These are phyloP conservation scores for Pseudomonodictys pantanalensis DNA, from an alignment of 495 filamentous ascomycete species.

Conservation along the genomic window DNA sequence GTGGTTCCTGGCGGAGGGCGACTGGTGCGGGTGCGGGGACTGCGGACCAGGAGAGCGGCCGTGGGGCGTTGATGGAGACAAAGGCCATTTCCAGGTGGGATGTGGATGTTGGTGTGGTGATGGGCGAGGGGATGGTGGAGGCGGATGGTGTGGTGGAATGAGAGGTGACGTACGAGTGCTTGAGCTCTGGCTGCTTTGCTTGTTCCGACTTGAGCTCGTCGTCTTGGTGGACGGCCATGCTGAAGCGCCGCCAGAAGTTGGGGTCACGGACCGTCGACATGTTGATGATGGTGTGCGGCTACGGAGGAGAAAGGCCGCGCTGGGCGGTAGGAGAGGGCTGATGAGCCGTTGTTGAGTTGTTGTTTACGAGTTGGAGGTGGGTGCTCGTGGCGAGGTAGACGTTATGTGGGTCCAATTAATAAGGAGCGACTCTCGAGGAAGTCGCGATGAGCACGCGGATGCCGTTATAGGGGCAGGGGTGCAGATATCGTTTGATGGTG, in stretches of 20 bases:
- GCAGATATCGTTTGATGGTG: neutral
- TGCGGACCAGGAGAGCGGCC: neutral
- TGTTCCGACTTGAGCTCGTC: slow-evolving; percentile 29
- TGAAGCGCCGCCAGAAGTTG: slow-evolving; percentile 62
- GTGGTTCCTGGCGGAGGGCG: no score
- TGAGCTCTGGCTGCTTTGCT: slow-evolving; percentile 33
- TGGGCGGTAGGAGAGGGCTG: neutral
- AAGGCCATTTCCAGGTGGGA: neutral
- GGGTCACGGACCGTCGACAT: slow-evolving; percentile 56
- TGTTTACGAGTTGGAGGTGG: neutral
- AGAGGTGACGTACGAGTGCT: slow-evolving; percentile 41
- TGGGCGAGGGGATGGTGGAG: neutral
- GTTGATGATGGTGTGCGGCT: neutral
- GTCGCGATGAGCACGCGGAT: neutral
- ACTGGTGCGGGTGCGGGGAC: neutral
- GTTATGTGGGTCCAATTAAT: no score
- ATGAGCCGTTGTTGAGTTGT: neutral
- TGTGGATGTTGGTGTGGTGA: slow-evolving; percentile 11
- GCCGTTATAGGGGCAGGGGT: neutral
- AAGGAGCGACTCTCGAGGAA: no score
- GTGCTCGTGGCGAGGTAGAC: no score
- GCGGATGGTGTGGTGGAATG: neutral
- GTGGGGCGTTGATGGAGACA: neutral
- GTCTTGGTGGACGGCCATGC: slow-evolving; percentile 53
- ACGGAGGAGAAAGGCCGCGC: no score